A percentile compares a stretch with the other conserved stretches of the same genome.
Evolutionary conservation across 495 filamentous ascomycete genomes (phyloP).

Genomic region (Baudoinia panamericana): DNA sequence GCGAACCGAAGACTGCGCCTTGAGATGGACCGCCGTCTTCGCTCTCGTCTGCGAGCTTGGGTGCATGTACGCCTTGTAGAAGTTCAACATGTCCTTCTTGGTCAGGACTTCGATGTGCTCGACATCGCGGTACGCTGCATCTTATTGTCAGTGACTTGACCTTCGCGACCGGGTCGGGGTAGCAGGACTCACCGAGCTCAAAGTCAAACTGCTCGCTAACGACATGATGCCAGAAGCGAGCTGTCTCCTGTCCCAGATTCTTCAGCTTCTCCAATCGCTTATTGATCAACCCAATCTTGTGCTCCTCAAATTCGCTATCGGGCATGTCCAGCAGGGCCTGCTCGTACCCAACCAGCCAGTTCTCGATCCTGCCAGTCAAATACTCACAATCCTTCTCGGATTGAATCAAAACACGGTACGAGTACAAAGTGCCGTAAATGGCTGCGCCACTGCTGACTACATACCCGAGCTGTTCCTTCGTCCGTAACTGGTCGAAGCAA

Average conservation of each 20-base stretch:
- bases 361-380: constrained; percentile 74
- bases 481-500: constrained; percentile 83
- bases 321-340: constrained; percentile 59
- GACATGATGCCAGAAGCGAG: constrained; percentile 73
- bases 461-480: constrained; percentile 96
- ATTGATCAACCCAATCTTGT: constrained; percentile 81
- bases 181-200: constrained; percentile 47
- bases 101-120: constrained; percentile 57
- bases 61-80: constrained; percentile 64
- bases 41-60: constrained; percentile 60
- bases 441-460: constrained; percentile 76
- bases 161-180: too few relatives aligned
- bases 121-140: constrained; percentile 59
- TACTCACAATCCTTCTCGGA: constrained; percentile 75
- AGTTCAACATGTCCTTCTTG: constrained; percentile 65
- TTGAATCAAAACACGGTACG: constrained; percentile 86
- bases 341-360: constrained; percentile 57
- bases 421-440: constrained; percentile 56
- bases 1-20: constrained; percentile 46
- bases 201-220: constrained; percentile 83
- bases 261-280: constrained; percentile 86
- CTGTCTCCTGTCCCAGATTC: constrained; percentile 74
- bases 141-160: constrained; percentile 21
- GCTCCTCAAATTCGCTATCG: constrained; percentile 73
- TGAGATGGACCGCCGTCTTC: constrained; percentile 71